Conservation (phyloP, 2,329 filamentous ascomycete species). For the Botrytis cinerea region DNA sequence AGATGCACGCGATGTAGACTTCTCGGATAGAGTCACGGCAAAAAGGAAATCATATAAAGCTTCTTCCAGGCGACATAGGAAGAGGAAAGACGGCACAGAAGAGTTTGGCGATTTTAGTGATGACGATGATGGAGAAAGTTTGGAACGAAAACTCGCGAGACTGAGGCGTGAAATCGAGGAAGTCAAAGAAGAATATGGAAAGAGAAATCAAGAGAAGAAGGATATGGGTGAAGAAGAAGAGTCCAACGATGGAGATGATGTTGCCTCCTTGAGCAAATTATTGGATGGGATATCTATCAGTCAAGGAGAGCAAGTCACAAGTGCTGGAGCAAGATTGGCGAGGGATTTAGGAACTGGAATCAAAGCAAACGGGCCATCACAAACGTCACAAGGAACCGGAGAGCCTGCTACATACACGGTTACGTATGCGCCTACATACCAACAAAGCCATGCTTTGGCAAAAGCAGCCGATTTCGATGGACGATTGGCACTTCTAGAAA, state of each 20-base stretch:
- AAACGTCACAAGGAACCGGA: slow-evolving; percentile 32
- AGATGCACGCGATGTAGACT: slow-evolving; percentile 77
- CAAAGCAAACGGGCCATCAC: slow-evolving; percentile 35
- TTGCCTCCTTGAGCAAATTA: slow-evolving; percentile 69
- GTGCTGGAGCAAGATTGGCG: slow-evolving; percentile 35
- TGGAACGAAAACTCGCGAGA: slow-evolving; percentile 78
- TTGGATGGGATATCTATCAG: slow-evolving; percentile 63
- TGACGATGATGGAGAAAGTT: slow-evolving; percentile 71
- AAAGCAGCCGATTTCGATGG: slow-evolving; percentile 87
- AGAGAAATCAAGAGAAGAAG: slow-evolving; percentile 51
- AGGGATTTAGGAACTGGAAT: slow-evolving; percentile 39
- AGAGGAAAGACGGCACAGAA: slow-evolving; percentile 62
- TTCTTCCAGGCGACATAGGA: slow-evolving; percentile 65
- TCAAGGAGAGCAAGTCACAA: slow-evolving; percentile 27
- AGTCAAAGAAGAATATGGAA: slow-evolving; percentile 60
- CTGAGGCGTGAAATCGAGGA: slow-evolving; percentile 82
- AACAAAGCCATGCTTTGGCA: slow-evolving; percentile 70
- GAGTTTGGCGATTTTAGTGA: slow-evolving; percentile 76
- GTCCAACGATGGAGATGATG: slow-evolving; percentile 52
- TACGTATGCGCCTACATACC: slow-evolving; percentile 64
- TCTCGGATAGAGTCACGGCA: slow-evolving; percentile 82
- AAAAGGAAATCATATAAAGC: slow-evolving; percentile 84
- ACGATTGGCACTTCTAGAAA: slow-evolving; percentile 76
- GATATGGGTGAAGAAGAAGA: slow-evolving; percentile 44
- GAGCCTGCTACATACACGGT: slow-evolving; percentile 59